Base-by-base conservation (phyloP, 768 basidiomycete genomes). In the Lyophyllum shimeji region DNA sequence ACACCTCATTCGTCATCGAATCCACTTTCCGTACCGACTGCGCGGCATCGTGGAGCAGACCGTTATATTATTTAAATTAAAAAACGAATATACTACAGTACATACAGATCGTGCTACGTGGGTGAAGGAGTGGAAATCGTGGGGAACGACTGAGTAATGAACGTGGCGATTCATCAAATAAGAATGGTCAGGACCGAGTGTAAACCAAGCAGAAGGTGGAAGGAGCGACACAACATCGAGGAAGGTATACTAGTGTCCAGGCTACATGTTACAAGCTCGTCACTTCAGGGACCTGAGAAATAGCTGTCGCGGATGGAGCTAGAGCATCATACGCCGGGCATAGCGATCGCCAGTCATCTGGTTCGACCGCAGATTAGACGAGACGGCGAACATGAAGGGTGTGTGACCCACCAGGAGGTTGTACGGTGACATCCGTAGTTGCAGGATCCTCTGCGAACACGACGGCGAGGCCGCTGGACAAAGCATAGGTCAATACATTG, bases 401-500 rank as follows among this genome's bases (percentile, higher is more conserved):
- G 8, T 11, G 13, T 13, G 7, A 40, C 50, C 47, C 1, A 52
- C 56, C 50, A 21, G 50, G 43, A 20, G 56, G 56, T n/a, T 37
- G 21, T 3, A 46, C 43, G 7, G 39, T 43, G 20, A 33, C 44
- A 15, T 15, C 8, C 5, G 33, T 51, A 13, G 29, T 12, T 7
- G 21, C 48, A 20, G 57, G 27, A 50, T 53, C 57, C 24, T 58
- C 57, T 4, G 57, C 51, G 21, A 58, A 58, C 0, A 58, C 52
- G 15, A 58, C 57, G 5, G 57, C 57, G 31, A 58, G 52, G 20
- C 59, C 51, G 17, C 59, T 60, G 18, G n/a, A 27, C 24, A 13
- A 33, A 4, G 21, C 6, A 37, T 5, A 3, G 23, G 21, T 31
- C 37, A 27, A 17, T 12, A 42, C 15, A 21, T 18, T 7, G 7